Percentiles rank a stretch among this genome's conserved stretches.
Evolutionary conservation across 1,139 yeast genomes (phyloP).

Genomic region (Candida sanyaensis): DNA sequence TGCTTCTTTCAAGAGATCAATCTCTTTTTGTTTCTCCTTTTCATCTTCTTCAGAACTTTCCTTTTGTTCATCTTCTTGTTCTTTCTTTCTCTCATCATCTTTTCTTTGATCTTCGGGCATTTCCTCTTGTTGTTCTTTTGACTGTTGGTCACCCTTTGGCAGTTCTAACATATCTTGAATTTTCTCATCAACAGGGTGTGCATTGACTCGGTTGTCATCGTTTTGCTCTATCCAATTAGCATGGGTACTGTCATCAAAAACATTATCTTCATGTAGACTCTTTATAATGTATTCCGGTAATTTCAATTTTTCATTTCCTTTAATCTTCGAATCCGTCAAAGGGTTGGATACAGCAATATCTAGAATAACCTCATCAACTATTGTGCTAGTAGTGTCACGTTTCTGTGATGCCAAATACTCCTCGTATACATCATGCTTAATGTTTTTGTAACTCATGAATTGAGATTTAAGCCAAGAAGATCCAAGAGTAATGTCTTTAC

Average conservation of each 20-base stretch:
- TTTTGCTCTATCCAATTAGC: slow-evolving; percentile 17
- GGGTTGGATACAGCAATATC: slow-evolving; percentile 40
- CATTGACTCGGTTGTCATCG: slow-evolving; percentile 9
- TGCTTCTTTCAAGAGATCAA: not conserved
- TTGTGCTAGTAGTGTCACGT: slow-evolving; percentile 8
- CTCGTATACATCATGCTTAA: slow-evolving; percentile 17
- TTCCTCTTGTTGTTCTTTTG: slow-evolving; percentile 15
- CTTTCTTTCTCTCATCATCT: slow-evolving; percentile 17
- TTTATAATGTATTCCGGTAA: slow-evolving; percentile 33
- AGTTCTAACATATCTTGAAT: slow-evolving; percentile 19
- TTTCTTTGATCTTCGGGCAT: slow-evolving; percentile 22
- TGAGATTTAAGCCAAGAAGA: slow-evolving; percentile 33
- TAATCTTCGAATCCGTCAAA: slow-evolving; percentile 26
- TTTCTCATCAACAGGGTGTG: slow-evolving; percentile 18
- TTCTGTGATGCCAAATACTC: slow-evolving; percentile 5
- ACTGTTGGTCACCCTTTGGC: slow-evolving; percentile 13
- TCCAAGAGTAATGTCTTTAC: slow-evolving; percentile 42
- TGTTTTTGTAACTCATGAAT: slow-evolving; percentile 34
- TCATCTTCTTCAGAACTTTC: slow-evolving; percentile 1
- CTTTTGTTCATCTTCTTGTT: slow-evolving; percentile 15
- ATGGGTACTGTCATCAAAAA: slow-evolving; percentile 33
- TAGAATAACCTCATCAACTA: slow-evolving; percentile 29
- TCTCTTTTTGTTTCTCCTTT: not conserved
- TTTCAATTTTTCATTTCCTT: slow-evolving; percentile 32
- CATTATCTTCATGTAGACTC: slow-evolving; percentile 27